Percentiles rank a stretch among this genome's conserved stretches.
phyloP scores from a whole-genome alignment of 1,284 basidiomycete genomes.

The Puccinia horiana region DNA sequence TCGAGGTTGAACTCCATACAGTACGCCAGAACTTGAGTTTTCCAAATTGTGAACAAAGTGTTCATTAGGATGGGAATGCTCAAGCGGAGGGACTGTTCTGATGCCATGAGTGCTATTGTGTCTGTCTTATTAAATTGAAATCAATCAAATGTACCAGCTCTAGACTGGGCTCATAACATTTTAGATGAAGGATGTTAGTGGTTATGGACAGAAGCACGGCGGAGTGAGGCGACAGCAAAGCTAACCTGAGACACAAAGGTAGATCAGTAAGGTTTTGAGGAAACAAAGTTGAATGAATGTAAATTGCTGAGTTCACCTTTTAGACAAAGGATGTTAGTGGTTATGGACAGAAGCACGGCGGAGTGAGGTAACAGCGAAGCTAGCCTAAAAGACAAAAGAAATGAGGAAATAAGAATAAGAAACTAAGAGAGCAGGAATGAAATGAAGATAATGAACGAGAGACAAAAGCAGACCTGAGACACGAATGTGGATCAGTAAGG shows the following conservation, averaged over 20 bases:
- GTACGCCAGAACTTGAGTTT: background rate
- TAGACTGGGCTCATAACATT: constrained; percentile 11
- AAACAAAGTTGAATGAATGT: background rate
- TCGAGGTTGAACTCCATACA: background rate
- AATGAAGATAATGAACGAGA: background rate
- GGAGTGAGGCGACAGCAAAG: background rate
- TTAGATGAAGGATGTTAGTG: background rate
- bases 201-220: background rate
- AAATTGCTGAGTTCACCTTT: background rate
- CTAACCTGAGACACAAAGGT: background rate
- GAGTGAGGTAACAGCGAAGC: background rate
- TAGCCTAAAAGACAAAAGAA: background rate
- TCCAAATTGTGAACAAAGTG: background rate
- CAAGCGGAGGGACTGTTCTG: background rate
- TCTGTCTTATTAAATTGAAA: background rate
- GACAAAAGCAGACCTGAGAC: background rate
- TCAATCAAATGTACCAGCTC: background rate
- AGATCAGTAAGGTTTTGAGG: background rate
- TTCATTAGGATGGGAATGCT: background rate
- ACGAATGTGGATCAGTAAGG: background rate
- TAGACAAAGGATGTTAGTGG: background rate
- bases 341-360: background rate
- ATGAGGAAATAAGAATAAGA: background rate
- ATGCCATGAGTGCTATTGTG: background rate
- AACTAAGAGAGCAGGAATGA: background rate